Conservation (phyloP, 495 filamentous ascomycete species). For the Hypoxylon crocopeplum region DNA sequence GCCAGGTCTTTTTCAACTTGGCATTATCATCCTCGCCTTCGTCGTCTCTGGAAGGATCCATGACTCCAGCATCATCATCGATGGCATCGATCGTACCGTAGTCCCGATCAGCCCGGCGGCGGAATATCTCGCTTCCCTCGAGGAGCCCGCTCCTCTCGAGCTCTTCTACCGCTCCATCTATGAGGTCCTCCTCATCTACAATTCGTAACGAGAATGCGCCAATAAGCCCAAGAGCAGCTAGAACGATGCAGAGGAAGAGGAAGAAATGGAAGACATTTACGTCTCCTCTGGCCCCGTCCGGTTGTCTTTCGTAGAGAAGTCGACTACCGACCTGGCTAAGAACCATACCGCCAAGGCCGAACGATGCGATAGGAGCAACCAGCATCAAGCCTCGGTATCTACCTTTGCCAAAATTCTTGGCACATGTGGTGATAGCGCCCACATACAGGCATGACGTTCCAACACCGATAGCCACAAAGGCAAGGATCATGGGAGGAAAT, state of each 20-base stretch:
- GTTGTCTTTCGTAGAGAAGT: slow-evolving; percentile 69
- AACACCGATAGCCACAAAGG: slow-evolving; percentile 80
- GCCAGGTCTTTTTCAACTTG: slow-evolving; percentile 76
- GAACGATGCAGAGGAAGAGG: slow-evolving; percentile 72
- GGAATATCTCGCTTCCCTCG: slow-evolving; percentile 56
- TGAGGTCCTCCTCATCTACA: slow-evolving; percentile 68
- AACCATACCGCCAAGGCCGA: slow-evolving; percentile 94
- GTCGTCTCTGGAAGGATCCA: slow-evolving; percentile 43
- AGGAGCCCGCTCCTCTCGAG: slow-evolving; percentile 85
- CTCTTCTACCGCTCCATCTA: slow-evolving; percentile 86
- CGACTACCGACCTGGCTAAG: slow-evolving; percentile 86
- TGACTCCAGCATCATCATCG: slow-evolving; percentile 46
- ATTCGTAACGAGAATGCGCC: slow-evolving; percentile 76
- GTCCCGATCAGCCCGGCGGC: slow-evolving; percentile 42
- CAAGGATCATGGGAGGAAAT: slow-evolving; percentile 81
- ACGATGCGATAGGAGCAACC: slow-evolving; percentile 88
- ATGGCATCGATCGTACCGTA: slow-evolving; percentile 47
- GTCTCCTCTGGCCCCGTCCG: slow-evolving; percentile 72
- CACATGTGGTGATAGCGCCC: slow-evolving; percentile 86
- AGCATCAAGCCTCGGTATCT: slow-evolving; percentile 88
- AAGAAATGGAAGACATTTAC: slow-evolving; percentile 89
- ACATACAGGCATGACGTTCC: slow-evolving; percentile 89
- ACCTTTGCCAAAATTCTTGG: slow-evolving; percentile 93
- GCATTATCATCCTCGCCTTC: slow-evolving; percentile 67
- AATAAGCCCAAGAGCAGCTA: slow-evolving; percentile 72